A percentile compares a stretch with the other conserved stretches of the same genome.
phyloP scores from a whole-genome alignment of 1,139 yeast genomes.

The Geotrichum armillariae region DNA sequence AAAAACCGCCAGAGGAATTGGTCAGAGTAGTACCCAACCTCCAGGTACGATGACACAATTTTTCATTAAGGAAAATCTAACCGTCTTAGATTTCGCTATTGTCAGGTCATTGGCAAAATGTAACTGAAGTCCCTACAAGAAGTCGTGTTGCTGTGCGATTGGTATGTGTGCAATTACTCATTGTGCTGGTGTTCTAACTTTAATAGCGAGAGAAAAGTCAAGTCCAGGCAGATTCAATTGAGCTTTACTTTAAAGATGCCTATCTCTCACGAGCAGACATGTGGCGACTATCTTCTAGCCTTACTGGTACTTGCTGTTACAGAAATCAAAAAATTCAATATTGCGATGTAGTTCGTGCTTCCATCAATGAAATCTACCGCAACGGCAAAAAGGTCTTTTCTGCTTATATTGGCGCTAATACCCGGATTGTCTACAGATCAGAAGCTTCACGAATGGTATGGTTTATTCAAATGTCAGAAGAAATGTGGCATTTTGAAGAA shows the following conservation, averaged over 20 bases:
- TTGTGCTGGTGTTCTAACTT: not conserved
- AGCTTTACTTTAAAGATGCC: constrained; percentile 76
- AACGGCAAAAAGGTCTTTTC: constrained; percentile 57
- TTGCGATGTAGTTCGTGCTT: constrained; percentile 62
- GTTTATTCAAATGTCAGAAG: constrained; percentile 83
- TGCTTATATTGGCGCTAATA: constrained; percentile 68
- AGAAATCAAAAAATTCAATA: constrained; percentile 64
- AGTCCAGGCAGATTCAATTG: constrained; percentile 78
- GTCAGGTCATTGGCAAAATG: constrained; percentile 60
- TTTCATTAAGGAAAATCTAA: not conserved
- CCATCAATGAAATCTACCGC: constrained; percentile 66
- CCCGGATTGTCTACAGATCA: constrained; percentile 82
- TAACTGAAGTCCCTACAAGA: constrained; percentile 68
- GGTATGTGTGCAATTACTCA: constrained; percentile 32
- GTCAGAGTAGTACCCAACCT: constrained; percentile 35
- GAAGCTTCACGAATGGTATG: constrained; percentile 86
- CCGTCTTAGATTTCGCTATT: constrained; percentile 52
- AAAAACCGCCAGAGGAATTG: constrained; percentile 39
- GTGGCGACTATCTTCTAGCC: constrained; percentile 75
- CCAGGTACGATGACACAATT: constrained; percentile 28
- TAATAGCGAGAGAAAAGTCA: constrained; percentile 38
- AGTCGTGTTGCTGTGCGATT: constrained; percentile 59
- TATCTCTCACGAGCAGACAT: constrained; percentile 87
- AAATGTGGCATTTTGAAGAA: constrained; percentile 98
- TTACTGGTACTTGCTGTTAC: constrained; percentile 66